These are phyloP conservation scores for Paecilomyces formosus DNA, from an alignment of 2,329 filamentous ascomycete species.

Conservation along the genomic window DNA sequence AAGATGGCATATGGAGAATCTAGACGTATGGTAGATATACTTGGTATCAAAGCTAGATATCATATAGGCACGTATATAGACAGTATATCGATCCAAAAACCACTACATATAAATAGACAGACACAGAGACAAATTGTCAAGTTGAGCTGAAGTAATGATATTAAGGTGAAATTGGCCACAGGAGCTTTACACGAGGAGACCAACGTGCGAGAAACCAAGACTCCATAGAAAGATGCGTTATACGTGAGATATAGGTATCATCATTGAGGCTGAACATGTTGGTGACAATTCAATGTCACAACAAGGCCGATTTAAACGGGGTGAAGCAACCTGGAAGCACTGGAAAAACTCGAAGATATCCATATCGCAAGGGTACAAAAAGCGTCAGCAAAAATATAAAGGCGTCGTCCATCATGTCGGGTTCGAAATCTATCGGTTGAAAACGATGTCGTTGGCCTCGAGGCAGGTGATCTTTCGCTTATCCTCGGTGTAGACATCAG, in stretches of 20 bases:
- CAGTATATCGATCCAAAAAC: background rate
- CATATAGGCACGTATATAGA: background rate
- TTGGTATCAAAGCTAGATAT: background rate
- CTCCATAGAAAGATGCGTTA: background rate
- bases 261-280: background rate
- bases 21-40: background rate
- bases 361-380: background rate
- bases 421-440: constrained; percentile 10
- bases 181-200: background rate
- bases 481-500: constrained; percentile 73
- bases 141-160: background rate
- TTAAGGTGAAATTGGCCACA: background rate
- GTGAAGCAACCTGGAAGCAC: background rate
- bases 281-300: background rate
- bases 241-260: background rate
- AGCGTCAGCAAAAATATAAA: background rate
- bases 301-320: background rate
- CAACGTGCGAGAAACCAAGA: background rate
- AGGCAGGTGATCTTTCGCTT: constrained; percentile 77
- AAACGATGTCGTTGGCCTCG: constrained; percentile 48
- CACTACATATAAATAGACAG: background rate
- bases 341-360: constrained; percentile 1
- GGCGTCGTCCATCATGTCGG: background rate
- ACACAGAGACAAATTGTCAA: background rate
- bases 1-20: background rate